Percentiles rank a stretch among this genome's conserved stretches.
These are phyloP conservation scores for Fusarium sambucinum DNA, from an alignment of 2,329 filamentous ascomycete species.

Conservation along the genomic window DNA sequence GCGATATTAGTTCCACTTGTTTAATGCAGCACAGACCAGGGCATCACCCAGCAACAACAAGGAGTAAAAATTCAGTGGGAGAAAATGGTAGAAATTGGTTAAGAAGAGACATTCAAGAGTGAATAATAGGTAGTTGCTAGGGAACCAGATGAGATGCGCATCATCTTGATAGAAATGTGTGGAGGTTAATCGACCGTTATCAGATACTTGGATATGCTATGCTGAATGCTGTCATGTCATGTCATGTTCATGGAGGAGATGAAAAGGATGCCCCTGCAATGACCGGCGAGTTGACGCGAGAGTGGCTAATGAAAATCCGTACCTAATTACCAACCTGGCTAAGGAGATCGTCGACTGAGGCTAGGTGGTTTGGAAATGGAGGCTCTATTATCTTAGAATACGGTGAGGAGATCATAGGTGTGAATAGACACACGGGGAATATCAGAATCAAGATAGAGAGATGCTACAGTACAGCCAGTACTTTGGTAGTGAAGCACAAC, in stretches of 20 bases:
- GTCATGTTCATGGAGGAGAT: constrained; percentile 6
- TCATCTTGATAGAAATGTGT: neutral
- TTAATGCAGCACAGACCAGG: constrained; percentile 50
- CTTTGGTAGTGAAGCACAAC: neutral
- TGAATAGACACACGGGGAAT: neutral
- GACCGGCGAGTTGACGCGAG: constrained; percentile 33
- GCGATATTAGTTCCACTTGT: constrained; percentile 52
- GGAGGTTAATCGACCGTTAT: constrained; percentile 1
- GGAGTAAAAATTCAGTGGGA: constrained; percentile 27
- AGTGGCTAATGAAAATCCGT: constrained; percentile 29
- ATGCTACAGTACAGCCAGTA: neutral
- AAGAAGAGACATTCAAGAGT: constrained; percentile 14
- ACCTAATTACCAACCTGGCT: neutral
- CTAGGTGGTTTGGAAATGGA: constrained; percentile 2
- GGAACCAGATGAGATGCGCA: constrained; percentile 12
- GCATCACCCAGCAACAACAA: constrained; percentile 47
- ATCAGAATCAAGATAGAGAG: neutral
- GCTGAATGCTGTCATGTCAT: neutral
- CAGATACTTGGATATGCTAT: neutral
- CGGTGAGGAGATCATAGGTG: constrained; percentile 1
- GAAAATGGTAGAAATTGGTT: constrained; percentile 14
- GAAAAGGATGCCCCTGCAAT: constrained; percentile 25
- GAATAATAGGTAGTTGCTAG: constrained; percentile 19
- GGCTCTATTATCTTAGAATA: neutral
- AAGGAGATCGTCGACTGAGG: constrained; percentile 24